Evolutionary conservation across 768 basidiomycete genomes (phyloP).

Genomic region (Tremella fuciformis): DNA sequence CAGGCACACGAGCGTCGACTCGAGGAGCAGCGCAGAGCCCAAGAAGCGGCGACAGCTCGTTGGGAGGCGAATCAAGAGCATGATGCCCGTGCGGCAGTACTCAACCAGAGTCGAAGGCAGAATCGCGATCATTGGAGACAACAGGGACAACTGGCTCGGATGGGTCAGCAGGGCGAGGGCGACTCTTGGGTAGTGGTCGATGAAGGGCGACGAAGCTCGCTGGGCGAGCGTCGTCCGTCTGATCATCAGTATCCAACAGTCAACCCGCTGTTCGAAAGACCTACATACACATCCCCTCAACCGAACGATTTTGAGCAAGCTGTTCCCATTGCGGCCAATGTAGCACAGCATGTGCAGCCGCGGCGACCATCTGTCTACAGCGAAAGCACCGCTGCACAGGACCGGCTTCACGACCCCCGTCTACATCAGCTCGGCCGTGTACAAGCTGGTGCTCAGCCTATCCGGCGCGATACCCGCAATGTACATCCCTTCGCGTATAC

Average conservation of each 20-base stretch:
- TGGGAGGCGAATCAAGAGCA: conserved; percentile 21
- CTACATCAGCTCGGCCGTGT: conserved; percentile 4
- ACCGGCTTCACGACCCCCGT: conserved; percentile 27
- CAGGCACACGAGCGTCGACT: conserved; percentile 31
- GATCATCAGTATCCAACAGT: conserved; percentile 13
- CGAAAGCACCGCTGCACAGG: conserved; percentile 29
- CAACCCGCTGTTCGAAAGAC: conserved; percentile 21
- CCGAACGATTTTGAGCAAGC: conserved; percentile 22
- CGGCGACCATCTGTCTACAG: conserved; percentile 32
- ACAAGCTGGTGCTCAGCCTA: conserved; percentile 16
- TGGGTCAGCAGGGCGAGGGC: neutral
- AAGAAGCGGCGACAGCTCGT: conserved; percentile 15
- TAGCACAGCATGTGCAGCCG: conserved; percentile 10
- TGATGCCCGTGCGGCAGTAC: conserved; percentile 16
- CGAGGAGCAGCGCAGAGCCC: conserved; percentile 12
- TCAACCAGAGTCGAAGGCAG: conserved; percentile 29
- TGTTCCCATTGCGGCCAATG: conserved; percentile 11
- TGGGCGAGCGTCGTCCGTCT: conserved; percentile 16
- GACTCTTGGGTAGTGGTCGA: conserved; percentile 15
- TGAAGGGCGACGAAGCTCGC: conserved; percentile 4
- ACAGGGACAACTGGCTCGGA: conserved; percentile 8
- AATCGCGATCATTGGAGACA: conserved; percentile 24
- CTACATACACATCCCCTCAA: conserved; percentile 34
- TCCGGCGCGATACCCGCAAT: conserved; percentile 6
- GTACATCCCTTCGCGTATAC: conserved; percentile 12